Evolutionary conservation across 164 flowering plant genomes (phyloP).

Genomic region (Berberis vulgaris): DNA sequence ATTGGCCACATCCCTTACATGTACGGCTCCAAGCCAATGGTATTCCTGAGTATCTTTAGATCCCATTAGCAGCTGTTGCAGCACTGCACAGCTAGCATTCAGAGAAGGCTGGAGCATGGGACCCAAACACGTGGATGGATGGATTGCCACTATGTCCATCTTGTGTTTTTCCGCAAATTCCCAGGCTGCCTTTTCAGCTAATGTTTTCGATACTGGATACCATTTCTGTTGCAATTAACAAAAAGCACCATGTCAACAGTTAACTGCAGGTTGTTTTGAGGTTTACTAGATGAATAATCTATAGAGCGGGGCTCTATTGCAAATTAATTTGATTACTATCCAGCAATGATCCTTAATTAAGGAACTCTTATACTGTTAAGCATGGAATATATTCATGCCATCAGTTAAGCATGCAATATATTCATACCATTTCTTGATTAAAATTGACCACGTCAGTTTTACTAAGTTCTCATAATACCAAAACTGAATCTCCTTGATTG

Average conservation of each 20-base stretch:
- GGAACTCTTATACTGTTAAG: no score
- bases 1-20: conserved; percentile 69
- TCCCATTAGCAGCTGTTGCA: conserved; percentile 55
- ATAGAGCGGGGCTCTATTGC: no score
- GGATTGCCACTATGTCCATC: conserved; percentile 58
- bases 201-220: conserved; percentile 82
- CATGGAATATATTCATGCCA: no score
- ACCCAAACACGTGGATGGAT: conserved; percentile 76
- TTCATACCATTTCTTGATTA: no score
- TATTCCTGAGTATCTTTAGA: conserved; percentile 64
- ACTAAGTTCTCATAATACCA: no score
- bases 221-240: conserved; percentile 38
- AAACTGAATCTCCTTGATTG: no score
- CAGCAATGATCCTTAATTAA: no score
- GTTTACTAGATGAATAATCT: no score
- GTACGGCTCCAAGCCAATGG: conserved; percentile 80
- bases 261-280: no score
- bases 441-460: no score
- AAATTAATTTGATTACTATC: no score
- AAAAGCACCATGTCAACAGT: background rate
- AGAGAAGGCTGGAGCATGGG: conserved; percentile 54
- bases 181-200: conserved; percentile 87
- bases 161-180: conserved; percentile 50
- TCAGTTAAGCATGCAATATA: no score
- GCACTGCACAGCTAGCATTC: conserved; percentile 78